Conservation (phyloP, 2,329 filamentous ascomycete species). For the Claviceps spartinae region DNA sequence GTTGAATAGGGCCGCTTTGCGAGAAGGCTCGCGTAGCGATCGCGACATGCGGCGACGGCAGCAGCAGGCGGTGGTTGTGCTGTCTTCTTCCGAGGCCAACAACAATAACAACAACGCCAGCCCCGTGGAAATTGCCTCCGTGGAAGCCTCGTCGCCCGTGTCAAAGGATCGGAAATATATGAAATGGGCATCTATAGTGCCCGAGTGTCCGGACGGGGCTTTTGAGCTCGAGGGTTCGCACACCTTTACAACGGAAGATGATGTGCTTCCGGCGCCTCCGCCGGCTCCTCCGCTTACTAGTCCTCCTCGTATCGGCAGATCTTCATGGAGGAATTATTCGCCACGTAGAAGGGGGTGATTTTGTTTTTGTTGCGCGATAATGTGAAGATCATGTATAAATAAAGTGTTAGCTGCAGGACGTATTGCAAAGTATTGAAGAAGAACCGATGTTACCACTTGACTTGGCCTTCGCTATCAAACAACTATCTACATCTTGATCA, state of each 20-base stretch:
- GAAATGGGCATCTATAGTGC: neutral
- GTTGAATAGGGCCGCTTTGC: neutral
- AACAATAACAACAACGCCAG: slow-evolving; percentile 7
- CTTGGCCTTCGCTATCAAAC: neutral
- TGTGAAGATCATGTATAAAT: neutral
- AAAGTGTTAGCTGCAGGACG: too few relatives aligned
- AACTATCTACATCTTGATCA: neutral
- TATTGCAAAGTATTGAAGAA: too few relatives aligned
- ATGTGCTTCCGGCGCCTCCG: neutral
- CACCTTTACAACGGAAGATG: neutral
- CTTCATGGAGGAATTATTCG: neutral
- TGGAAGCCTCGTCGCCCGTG: slow-evolving; percentile 2
- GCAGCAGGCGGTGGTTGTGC: neutral
- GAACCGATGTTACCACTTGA: too few relatives aligned
- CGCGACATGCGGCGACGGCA: neutral
- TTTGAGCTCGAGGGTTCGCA: slow-evolving; percentile 33
- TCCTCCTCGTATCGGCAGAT: neutral
- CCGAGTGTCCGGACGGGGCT: slow-evolving; percentile 13
- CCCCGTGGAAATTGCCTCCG: slow-evolving; percentile 41
- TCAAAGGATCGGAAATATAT: neutral
- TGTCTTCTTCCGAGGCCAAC: neutral
- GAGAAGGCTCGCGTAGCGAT: neutral
- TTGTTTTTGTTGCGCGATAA: neutral
- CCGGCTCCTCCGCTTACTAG: neutral
- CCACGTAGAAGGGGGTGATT: neutral